Evolutionary conservation across 169 alveolate genomes (phyloP).

Genomic region (Plasmodium cynomolgi): DNA sequence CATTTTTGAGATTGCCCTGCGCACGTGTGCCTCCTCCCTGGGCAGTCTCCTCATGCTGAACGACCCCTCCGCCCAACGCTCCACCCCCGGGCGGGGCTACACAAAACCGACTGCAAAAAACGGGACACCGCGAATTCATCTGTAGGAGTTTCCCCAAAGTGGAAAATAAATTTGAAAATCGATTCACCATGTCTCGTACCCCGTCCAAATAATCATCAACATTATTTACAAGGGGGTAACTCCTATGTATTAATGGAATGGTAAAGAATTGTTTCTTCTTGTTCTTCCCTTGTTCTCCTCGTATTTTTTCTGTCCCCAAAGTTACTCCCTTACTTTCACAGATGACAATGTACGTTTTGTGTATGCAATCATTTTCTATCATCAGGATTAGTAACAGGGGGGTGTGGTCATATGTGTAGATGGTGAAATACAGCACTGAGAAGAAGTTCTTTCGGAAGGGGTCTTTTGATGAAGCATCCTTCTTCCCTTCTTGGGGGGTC

Average conservation of each 20-base stretch:
- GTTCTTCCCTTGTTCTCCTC: background rate
- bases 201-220: conserved; percentile 21
- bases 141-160: conserved; percentile 13
- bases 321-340: background rate
- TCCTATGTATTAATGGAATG: conserved; percentile 65
- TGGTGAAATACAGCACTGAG: conserved; percentile 10
- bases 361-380: conserved; percentile 37
- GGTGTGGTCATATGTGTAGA: conserved; percentile 7
- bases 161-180: conserved; percentile 34
- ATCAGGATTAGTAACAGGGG: conserved; percentile 32
- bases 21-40: background rate
- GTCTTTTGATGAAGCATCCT: background rate
- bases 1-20: too few species aligned
- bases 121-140: conserved; percentile 21
- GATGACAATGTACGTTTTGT: conserved; percentile 20
- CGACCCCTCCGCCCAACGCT: background rate
- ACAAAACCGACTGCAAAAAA: background rate
- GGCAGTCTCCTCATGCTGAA: background rate
- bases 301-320: background rate
- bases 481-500: background rate
- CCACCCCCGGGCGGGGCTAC: background rate
- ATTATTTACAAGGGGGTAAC: background rate
- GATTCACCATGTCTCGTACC: background rate
- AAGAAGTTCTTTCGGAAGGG: conserved; percentile 14
- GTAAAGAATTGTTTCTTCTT: background rate